Evolutionary conservation across 352 stramenopile species (phyloP), one percentile per base, ranked within the genome.

Genomic region (Pythium sp.): DNA sequence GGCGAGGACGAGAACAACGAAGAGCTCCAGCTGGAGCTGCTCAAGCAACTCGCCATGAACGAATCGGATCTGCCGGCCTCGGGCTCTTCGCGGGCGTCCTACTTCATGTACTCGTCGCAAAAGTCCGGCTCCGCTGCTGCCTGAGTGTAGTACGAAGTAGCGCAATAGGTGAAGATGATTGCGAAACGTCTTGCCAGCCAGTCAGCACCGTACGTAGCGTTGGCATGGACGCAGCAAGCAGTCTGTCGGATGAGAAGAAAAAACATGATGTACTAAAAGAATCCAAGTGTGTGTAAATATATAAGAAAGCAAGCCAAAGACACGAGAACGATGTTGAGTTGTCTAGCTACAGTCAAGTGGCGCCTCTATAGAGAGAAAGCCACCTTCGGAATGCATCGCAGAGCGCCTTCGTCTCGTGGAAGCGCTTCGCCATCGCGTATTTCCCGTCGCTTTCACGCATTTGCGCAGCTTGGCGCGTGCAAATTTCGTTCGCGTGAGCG

Each of bases 391-490:
- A 67, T 5, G 65, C 59, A 1, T 28, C 20, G 2, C 55, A 66
- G 9, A 79, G 54, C n/a, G 75, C 43, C 49, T 74, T 78, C 5
- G 66, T 38, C 18, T 75, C 70, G n/a, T 81, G 58, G 28, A 80
- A 89, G 30, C 70, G 69, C 60, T 89, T 86, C 3, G 75, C 78
- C 38, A 79, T 64, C 1, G 68, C 78, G 64, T 78, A 89, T 61
- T 87, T 87, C 20, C 78, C 78, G 46, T 87, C 78, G 6, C 24
- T 64, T 20, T 73, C 55, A 0, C 80, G 61, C 26, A 87, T n/a
- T 38, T 49, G 22, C 12, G 54, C 11, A 4, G 76, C 73, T 54
- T 46, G 57, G 4, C 24, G 24, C 0, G 41, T 38, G 11, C 36
- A 36, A n/a, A 59, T 36, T 15, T 36, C 18, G 26, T 15, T 26